These are phyloP conservation scores for Apiospora rasikravindrae DNA, from an alignment of 2,329 filamentous ascomycete species.

Conservation along the genomic window DNA sequence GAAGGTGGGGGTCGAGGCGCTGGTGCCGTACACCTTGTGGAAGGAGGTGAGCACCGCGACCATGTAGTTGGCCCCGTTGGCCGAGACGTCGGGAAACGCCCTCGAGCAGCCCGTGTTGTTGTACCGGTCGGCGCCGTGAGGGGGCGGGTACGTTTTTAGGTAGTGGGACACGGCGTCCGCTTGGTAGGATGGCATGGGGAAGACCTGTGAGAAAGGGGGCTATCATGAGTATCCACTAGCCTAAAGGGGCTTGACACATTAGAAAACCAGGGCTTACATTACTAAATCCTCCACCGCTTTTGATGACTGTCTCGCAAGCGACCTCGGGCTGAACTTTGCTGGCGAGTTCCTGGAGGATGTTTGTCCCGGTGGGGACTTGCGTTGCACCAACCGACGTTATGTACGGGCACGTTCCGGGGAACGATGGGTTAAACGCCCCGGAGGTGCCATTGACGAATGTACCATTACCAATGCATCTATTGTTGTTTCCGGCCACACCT, in stretches of 20 bases:
- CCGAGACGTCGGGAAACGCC: slow-evolving; percentile 42
- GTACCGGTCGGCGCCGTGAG: slow-evolving; percentile 30
- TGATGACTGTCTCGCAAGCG: slow-evolving; percentile 21
- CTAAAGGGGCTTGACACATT: too few species aligned
- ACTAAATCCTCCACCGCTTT: slow-evolving; percentile 39
- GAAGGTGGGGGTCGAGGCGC: slow-evolving; percentile 29
- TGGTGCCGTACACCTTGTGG: slow-evolving; percentile 25
- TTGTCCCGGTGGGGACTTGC: slow-evolving; percentile 24
- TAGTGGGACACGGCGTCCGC: slow-evolving; percentile 43
- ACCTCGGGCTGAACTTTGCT: slow-evolving; percentile 4
- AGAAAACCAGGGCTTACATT: neutral
- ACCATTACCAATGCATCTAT: slow-evolving; percentile 43
- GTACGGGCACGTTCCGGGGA: neutral
- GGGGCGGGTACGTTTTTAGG: slow-evolving; percentile 37
- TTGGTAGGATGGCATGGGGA: slow-evolving; percentile 54
- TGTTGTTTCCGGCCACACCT: slow-evolving; percentile 37
- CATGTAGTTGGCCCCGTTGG: slow-evolving; percentile 56
- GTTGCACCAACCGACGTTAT: slow-evolving; percentile 16
- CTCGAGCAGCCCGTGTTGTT: slow-evolving; percentile 32
- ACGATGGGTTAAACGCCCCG: slow-evolving; percentile 37
- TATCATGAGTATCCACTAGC: neutral
- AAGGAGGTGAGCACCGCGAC: slow-evolving; percentile 15
- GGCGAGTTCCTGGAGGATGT: slow-evolving; percentile 13
- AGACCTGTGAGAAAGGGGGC: slow-evolving; percentile 47
- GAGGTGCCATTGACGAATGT: slow-evolving; percentile 54